Evolutionary conservation across 306 rosid species (phyloP).

Genomic region (Trichosanthes cucumerina): DNA sequence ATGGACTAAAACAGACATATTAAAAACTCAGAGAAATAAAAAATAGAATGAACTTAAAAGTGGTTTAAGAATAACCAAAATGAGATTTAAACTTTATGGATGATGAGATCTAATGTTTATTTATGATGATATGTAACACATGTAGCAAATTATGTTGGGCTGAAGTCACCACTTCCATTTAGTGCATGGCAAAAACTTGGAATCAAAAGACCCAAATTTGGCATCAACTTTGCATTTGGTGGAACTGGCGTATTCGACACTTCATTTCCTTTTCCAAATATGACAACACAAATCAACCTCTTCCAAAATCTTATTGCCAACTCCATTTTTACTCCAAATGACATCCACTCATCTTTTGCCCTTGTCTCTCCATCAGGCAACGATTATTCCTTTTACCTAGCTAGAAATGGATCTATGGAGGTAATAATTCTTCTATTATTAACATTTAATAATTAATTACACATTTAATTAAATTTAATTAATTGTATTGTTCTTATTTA

Average conservation of each 20-base stretch:
- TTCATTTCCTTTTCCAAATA: conserved; percentile 40
- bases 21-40: no score
- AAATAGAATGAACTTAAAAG: no score
- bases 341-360: conserved; percentile 40
- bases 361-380: conserved; percentile 68
- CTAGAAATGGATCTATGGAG: conserved; percentile 31
- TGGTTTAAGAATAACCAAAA: no score
- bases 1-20: no score
- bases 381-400: conserved; percentile 38
- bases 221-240: conserved; percentile 76
- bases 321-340: conserved; percentile 13
- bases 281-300: conserved; percentile 65
- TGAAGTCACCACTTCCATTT: conserved; percentile 63
- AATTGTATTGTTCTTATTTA: not conserved
- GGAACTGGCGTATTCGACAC: conserved; percentile 80
- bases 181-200: conserved; percentile 22
- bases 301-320: conserved; percentile 26
- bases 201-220: conserved; percentile 28
- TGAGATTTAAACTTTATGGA: no score
- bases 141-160: conserved; percentile 29
- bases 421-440: conserved; percentile 3
- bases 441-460: not conserved
- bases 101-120: not conserved
- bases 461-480: no score
- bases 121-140: not conserved